These are phyloP conservation scores for Penicillium sp. DNA, from an alignment of 2,329 filamentous ascomycete species.

Conservation along the genomic window DNA sequence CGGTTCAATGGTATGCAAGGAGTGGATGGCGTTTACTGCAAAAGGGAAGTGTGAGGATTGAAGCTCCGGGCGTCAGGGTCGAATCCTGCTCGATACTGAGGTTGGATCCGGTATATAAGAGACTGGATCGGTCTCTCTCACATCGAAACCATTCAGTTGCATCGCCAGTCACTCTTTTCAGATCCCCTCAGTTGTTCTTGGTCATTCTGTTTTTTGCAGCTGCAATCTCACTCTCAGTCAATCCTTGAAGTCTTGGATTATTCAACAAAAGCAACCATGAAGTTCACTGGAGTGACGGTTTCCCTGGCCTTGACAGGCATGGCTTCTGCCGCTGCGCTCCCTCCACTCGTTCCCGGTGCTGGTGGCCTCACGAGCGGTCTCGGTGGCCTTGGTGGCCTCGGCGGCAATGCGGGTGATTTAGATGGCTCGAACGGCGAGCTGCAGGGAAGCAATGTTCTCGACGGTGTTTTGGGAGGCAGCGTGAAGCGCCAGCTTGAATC, in stretches of 20 bases:
- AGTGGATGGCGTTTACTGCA: too few relatives aligned
- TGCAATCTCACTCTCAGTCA: slow-evolving; percentile 11
- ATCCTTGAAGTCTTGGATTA: slow-evolving; percentile 12
- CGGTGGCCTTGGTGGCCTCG: neutral
- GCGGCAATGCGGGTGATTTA: neutral
- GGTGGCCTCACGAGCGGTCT: too few relatives aligned
- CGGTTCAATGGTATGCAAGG: too few relatives aligned
- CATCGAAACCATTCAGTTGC: slow-evolving; percentile 7
- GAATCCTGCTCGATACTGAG: too few relatives aligned
- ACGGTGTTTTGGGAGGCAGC: neutral
- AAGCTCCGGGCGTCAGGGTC: too few relatives aligned
- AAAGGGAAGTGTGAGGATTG: too few relatives aligned
- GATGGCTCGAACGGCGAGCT: too few relatives aligned
- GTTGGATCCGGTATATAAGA: too few relatives aligned
- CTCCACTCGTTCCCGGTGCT: slow-evolving; percentile 1
- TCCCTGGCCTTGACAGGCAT: slow-evolving; percentile 28
- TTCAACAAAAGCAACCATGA: slow-evolving; percentile 24
- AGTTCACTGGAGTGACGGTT: slow-evolving; percentile 31
- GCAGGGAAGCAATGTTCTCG: neutral
- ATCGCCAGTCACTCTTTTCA: slow-evolving; percentile 19
- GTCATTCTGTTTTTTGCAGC: neutral
- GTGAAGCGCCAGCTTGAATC: neutral
- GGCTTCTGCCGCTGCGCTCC: slow-evolving; percentile 27
- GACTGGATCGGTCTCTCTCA: too few relatives aligned
- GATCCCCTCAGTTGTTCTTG: neutral